Evolutionary conservation across 176 grass and related monocot species (phyloP).

Genomic region (Musa troglodytarum): DNA sequence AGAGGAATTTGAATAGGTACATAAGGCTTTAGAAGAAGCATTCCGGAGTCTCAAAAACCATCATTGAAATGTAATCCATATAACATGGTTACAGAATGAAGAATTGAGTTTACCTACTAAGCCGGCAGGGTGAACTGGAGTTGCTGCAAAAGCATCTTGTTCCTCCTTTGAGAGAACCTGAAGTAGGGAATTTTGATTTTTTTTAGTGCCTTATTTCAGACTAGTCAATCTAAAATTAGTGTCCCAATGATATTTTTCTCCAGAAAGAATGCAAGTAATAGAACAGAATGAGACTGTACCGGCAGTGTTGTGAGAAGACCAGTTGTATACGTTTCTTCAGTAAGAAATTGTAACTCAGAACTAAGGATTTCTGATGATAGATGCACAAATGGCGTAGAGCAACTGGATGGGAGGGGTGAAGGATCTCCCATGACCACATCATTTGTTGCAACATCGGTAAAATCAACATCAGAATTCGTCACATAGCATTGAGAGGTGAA

Average conservation of each 20-base stretch:
- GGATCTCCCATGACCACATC: neutral
- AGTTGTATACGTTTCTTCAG: neutral
- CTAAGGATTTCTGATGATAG: slow-evolving; percentile 19
- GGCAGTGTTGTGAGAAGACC: neutral
- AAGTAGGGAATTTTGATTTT: neutral
- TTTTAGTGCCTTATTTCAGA: neutral
- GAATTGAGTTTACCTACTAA: slow-evolving; percentile 21
- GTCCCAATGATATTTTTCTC: neutral
- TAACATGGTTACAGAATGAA: neutral
- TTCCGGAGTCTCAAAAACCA: neutral
- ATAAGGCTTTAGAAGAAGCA: neutral
- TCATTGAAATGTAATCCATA: neutral
- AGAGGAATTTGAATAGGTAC: neutral
- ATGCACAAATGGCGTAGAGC: slow-evolving; percentile 16
- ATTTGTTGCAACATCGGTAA: neutral
- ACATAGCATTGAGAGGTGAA: neutral
- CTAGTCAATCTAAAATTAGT: neutral
- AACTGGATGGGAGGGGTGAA: neutral
- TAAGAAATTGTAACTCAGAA: slow-evolving; percentile 20
- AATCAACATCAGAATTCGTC: neutral
- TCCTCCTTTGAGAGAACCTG: neutral
- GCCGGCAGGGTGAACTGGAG: slow-evolving; percentile 29
- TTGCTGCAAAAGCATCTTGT: neutral
- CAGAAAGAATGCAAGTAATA: neutral
- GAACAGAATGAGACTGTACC: neutral